phyloP scores from a whole-genome alignment of 768 basidiomycete genomes.

The Phylloporus rhodoxanthus region DNA sequence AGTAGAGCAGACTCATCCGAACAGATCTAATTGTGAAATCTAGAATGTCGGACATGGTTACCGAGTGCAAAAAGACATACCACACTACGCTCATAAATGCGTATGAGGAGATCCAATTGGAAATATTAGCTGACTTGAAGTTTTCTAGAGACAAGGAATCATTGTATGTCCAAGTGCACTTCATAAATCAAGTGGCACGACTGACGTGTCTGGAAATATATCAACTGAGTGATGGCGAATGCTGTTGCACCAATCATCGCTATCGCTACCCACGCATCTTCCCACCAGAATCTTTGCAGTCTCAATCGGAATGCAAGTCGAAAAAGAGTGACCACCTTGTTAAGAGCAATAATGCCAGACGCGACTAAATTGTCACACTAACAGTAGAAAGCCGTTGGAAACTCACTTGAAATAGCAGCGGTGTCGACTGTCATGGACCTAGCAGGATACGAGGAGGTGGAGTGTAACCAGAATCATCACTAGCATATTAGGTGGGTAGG shows the following conservation, averaged over 20 bases:
- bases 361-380: not conserved
- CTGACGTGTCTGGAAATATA: not conserved
- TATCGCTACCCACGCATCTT: not conserved
- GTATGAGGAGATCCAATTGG: not conserved
- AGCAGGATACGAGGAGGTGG: not conserved
- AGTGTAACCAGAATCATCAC: no score
- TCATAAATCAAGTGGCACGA: not conserved
- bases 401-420: not conserved
- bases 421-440: not conserved
- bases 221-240: not conserved
- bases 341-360: not conserved
- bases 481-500: no score
- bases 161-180: not conserved
- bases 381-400: not conserved
- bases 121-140: not conserved
- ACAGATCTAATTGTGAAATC: not conserved
- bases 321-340: not conserved
- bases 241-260: not conserved
- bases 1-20: not conserved
- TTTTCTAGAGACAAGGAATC: not conserved
- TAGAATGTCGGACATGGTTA: not conserved
- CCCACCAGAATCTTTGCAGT: not conserved
- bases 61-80: not conserved
- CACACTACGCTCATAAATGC: not conserved
- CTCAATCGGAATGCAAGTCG: not conserved